These are phyloP conservation scores for Candida lessepsii DNA, from an alignment of 805 yeast genomes.

Conservation along the genomic window DNA sequence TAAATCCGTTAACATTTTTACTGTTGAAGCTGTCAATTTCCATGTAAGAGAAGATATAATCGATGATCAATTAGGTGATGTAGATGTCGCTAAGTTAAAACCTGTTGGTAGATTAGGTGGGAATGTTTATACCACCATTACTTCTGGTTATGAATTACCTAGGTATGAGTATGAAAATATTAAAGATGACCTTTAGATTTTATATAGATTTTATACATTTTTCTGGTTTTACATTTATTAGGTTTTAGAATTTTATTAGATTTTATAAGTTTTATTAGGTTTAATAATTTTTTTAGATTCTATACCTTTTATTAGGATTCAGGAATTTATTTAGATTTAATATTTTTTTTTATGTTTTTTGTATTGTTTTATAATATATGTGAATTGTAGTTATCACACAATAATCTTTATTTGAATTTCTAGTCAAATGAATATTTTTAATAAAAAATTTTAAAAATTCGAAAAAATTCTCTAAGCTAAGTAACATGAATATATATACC, in stretches of 20 bases:
- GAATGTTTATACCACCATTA: slow-evolving; percentile 44
- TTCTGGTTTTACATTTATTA: no score
- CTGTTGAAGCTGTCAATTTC: slow-evolving; percentile 57
- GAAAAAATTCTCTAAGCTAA: background rate
- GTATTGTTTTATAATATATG: background rate
- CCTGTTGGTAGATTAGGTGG: slow-evolving; percentile 56
- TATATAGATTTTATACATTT: no score
- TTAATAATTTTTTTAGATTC: no score
- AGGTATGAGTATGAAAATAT: slow-evolving; percentile 39
- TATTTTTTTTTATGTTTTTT: background rate
- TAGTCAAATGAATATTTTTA: background rate
- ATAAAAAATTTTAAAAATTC: background rate
- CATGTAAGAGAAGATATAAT: slow-evolving; percentile 57
- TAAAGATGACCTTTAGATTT: slow-evolving; percentile 1
- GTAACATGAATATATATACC: no score
- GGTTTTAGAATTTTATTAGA: background rate
- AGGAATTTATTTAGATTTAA: background rate
- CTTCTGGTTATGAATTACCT: slow-evolving; percentile 45
- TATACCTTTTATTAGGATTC: no score
- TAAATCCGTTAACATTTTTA: slow-evolving; percentile 37
- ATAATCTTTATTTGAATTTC: background rate
- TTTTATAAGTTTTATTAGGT: background rate
- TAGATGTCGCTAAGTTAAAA: slow-evolving; percentile 48
- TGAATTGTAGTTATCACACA: background rate
- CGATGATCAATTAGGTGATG: slow-evolving; percentile 33